Base-by-base conservation (phyloP, 2,329 filamentous ascomycete genomes). In the Alternaria brassicae region DNA sequence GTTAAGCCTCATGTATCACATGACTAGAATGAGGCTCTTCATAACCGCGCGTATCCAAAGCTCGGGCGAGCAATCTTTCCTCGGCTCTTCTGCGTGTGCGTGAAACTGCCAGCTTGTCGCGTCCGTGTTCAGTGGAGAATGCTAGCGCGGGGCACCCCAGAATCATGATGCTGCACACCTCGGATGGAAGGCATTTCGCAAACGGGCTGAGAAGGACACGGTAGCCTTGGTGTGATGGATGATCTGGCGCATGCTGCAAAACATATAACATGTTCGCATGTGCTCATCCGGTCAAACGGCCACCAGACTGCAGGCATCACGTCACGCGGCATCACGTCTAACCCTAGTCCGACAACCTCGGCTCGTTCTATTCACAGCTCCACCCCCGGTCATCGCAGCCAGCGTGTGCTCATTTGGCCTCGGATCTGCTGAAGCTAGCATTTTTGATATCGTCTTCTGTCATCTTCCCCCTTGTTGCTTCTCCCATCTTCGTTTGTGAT, bases 401-500 rank as follows among this genome's bases (percentile, higher is more conserved):
- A 64, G 62, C 61, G 60, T 63, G 64, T 68, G 63, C 56, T 55
- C 62, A 54, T 61, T 56, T 63, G 67, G 69, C 61, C 68, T 62
- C 62, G 66, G 66, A 62, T 61, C 60, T 68, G 56, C 44, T 63
- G 50, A 61, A 62, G 59, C 61, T 62, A 55, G 61, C 58, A 61
- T 39, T 63, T 58, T 32, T 53, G 60, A 60, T 55, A 41, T 65
- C 61, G 37, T 56, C 53, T 63, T 47, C 52, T 42, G 30, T 23
- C 54, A 37, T 47, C 61, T 55, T 55, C 64, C 50, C 44, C 39
- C 27, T 63, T 30, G 28, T 56, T 47, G 4, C 49, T 54, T 53
- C 48, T 39, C 28, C 45, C 27, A 58, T 47, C 60, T 40, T 66
- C 42, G 32, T 67, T 65, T 61, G 71, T 73, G 62, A 79, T 79